phyloP scores from a whole-genome alignment of 768 basidiomycete species.

The Galerina sulciceps region DNA sequence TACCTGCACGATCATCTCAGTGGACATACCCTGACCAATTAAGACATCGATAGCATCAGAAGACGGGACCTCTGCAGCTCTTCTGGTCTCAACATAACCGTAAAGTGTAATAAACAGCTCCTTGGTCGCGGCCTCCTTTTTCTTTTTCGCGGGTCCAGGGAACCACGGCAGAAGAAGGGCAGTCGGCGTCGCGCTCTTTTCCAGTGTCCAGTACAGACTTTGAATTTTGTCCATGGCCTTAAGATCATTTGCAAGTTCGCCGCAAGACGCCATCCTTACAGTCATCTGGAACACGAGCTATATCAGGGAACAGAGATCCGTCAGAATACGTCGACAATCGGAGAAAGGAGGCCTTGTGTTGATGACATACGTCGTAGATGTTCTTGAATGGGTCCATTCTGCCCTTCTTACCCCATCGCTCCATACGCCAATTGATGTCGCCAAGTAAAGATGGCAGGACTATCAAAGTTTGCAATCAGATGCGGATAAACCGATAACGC shows the following conservation, averaged over 20 bases:
- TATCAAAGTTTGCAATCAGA: background rate
- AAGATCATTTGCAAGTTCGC: slow-evolving; percentile 33
- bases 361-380: slow-evolving; percentile 29
- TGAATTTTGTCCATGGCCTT: slow-evolving; percentile 26
- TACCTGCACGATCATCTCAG: slow-evolving; percentile 29
- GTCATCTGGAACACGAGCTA: slow-evolving; percentile 43
- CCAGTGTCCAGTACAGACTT: slow-evolving; percentile 31
- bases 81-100: slow-evolving; percentile 30
- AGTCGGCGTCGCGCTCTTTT: slow-evolving; percentile 38
- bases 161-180: slow-evolving; percentile 39
- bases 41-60: slow-evolving; percentile 39
- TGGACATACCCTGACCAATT: slow-evolving; percentile 30
- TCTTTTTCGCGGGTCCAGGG: slow-evolving; percentile 31
- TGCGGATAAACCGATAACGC: too few species aligned
- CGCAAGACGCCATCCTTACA: slow-evolving; percentile 37
- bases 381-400: slow-evolving; percentile 31
- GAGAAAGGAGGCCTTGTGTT: too few species aligned
- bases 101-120: slow-evolving; percentile 31
- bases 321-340: background rate
- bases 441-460: slow-evolving; percentile 20
- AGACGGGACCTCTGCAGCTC: slow-evolving; percentile 25
- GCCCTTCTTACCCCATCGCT: slow-evolving; percentile 28
- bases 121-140: slow-evolving; percentile 31
- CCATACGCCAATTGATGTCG: slow-evolving; percentile 27
- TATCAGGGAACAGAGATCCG: background rate